Evolutionary conservation across 2,329 filamentous ascomycete species (phyloP).

Genomic region (Pseudocercospora crystallina): DNA sequence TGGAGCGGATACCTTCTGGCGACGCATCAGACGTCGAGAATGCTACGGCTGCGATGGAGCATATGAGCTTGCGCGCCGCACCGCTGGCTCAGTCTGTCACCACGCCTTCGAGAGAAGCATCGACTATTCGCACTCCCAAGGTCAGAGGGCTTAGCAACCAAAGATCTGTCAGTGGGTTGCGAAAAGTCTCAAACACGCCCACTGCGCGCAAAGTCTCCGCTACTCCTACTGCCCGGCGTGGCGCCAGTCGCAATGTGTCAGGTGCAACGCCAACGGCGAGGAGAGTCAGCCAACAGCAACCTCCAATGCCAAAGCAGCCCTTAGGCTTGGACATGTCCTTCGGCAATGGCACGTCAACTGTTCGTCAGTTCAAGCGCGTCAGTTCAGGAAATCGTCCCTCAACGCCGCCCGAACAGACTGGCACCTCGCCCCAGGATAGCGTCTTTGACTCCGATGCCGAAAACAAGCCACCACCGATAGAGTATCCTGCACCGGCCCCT

Average conservation of each 20-base stretch:
- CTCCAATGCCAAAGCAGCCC: slow-evolving; percentile 61
- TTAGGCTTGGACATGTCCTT: slow-evolving; percentile 88
- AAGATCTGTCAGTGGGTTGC: slow-evolving; percentile 41
- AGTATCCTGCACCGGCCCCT: slow-evolving; percentile 17
- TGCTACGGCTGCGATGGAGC: slow-evolving; percentile 40
- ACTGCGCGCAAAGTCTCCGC: slow-evolving; percentile 36
- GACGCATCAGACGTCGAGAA: slow-evolving; percentile 35
- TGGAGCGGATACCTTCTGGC: slow-evolving; percentile 46
- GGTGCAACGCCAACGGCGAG: slow-evolving; percentile 45
- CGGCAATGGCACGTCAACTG: slow-evolving; percentile 88
- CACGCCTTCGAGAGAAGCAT: slow-evolving; percentile 29
- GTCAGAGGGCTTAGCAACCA: slow-evolving; percentile 30
- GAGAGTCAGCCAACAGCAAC: slow-evolving; percentile 40
- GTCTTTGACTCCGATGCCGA: slow-evolving; percentile 55
- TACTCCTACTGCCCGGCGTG: slow-evolving; percentile 35
- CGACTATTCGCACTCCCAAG: slow-evolving; percentile 40
- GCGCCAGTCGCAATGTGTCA: slow-evolving; percentile 34
- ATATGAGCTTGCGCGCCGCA: slow-evolving; percentile 45
- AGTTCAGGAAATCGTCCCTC: slow-evolving; percentile 48
- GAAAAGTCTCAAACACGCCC: slow-evolving; percentile 30
- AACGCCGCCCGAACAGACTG: slow-evolving; percentile 23
- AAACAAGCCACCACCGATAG: slow-evolving; percentile 58
- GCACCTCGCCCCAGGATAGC: slow-evolving; percentile 30
- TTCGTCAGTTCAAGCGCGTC: slow-evolving; percentile 85
- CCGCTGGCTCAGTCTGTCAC: slow-evolving; percentile 35